Conservation (phyloP, 768 basidiomycete genomes). For the Pluteus cervinus region DNA sequence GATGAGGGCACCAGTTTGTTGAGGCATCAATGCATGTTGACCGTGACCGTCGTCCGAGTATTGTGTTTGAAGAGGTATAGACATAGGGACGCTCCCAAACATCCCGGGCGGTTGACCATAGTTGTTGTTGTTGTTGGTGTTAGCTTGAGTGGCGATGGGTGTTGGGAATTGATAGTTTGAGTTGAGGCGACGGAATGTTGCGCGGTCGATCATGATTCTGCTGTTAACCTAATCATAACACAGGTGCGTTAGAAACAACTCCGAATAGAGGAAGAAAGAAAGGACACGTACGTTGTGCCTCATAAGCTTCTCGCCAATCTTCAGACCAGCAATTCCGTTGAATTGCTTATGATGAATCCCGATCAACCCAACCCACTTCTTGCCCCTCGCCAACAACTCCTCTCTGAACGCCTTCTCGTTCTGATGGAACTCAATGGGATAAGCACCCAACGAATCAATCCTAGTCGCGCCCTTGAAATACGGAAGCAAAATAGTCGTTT, state of each 20-base stretch:
- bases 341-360: slow-evolving; percentile 55
- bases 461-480: slow-evolving; percentile 43
- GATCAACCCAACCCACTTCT: slow-evolving; percentile 48
- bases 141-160: too few relatives aligned
- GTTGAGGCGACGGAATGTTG: slow-evolving; percentile 47
- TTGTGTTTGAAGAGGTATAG: too few relatives aligned
- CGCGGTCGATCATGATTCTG: slow-evolving; percentile 57
- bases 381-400: slow-evolving; percentile 40
- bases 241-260: slow-evolving; percentile 2
- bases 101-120: too few relatives aligned
- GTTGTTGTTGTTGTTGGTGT: too few relatives aligned
- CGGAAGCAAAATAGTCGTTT: slow-evolving; percentile 32
- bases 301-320: slow-evolving; percentile 25
- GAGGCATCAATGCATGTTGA: too few relatives aligned
- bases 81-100: too few relatives aligned
- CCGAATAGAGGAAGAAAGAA: neutral
- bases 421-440: slow-evolving; percentile 47
- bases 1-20: too few relatives aligned
- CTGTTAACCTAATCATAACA: slow-evolving; percentile 43
- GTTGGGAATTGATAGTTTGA: slow-evolving; percentile 41
- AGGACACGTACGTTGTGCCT: slow-evolving; percentile 41
- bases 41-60: too few relatives aligned
- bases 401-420: slow-evolving; percentile 35
- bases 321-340: slow-evolving; percentile 43
- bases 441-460: slow-evolving; percentile 44